Base-by-base conservation (phyloP, 306 rosid species). In the Corylus avellana region DNA sequence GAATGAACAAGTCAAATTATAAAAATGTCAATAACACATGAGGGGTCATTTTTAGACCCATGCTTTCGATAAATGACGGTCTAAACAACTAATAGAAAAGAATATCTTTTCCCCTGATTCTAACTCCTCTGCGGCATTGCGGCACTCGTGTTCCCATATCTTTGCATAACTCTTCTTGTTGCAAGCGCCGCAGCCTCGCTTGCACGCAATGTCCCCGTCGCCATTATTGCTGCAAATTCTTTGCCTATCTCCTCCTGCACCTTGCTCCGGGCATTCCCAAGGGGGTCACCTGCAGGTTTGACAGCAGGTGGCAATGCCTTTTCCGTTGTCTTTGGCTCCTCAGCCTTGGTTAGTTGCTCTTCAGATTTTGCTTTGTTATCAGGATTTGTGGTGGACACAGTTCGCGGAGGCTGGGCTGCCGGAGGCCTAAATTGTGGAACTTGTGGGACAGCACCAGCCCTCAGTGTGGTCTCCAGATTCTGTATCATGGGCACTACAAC, bases 181-280 rank as follows among this genome's bases (percentile, higher is more conserved):
- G 99, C 99, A 49, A 96, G 89, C 1, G 97, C 91, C 12, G 99
- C 99, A 25, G 99, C 99, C 81, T 96, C 98, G 17, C 99, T 93
- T 1, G 98, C 99, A 4, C 96, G 97, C 85, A 93, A 66, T 16
- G 99, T 89, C 46, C 98, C 98, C 0, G 91, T 86, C 5, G 93
- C 97, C 99, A 93, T 96, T 55, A 93, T 86, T 5, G 96, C 90
- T 8, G 91, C 92, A 85, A 93, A 96, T 80, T 96, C 99, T 32
- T 76, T 80, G 1, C 78, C 55, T 9, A 93, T 93, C 89, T 96
- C 99, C 66, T 96, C 97, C 85, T 96, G 98, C 75, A 96, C 90
- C 88, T 87, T 93, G 84, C 77, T 90, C 8, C 98, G 89, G 2
- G 94, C 98, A 76, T 90, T 87, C 20, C 92, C 92, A 2, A 95